Evolutionary conservation across 2,329 filamentous ascomycete genomes (phyloP).

Genomic region (Monosporascus sp.): DNA sequence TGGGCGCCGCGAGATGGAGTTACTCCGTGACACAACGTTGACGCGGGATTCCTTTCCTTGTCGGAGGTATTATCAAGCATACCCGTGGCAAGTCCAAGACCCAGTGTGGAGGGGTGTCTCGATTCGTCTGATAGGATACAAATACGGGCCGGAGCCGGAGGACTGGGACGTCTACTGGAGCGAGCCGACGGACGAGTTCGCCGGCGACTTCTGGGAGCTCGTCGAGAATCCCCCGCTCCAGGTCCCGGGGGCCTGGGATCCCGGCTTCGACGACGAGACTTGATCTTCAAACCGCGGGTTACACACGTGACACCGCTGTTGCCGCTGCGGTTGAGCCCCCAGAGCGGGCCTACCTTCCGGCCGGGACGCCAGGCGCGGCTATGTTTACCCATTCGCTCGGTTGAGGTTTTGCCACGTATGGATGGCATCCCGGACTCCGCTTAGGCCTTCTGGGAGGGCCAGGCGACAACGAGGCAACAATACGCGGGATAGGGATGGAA

Average conservation of each 20-base stretch:
- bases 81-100: background rate
- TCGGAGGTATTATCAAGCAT: background rate
- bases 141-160: slow-evolving; percentile 8
- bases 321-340: too few relatives aligned
- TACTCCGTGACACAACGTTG: background rate
- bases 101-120: background rate
- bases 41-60: background rate
- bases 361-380: too few relatives aligned
- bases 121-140: slow-evolving; percentile 3
- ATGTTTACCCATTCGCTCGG: too few relatives aligned
- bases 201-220: slow-evolving; percentile 16
- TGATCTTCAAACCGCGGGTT: too few relatives aligned
- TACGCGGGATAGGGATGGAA: too few relatives aligned
- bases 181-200: slow-evolving; percentile 10
- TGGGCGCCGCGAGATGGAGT: slow-evolving; percentile 2
- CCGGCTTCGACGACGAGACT: background rate
- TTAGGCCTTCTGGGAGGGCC: too few relatives aligned
- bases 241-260: slow-evolving; percentile 14
- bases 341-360: too few relatives aligned
- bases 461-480: too few relatives aligned
- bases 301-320: too few relatives aligned
- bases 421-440: too few relatives aligned
- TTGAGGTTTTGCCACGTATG: too few relatives aligned
- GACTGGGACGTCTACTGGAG: slow-evolving; percentile 15
- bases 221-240: slow-evolving; percentile 9